These are phyloP conservation scores for Penicillium psychrosexuale DNA, from an alignment of 2,329 filamentous ascomycete genomes.

Conservation along the genomic window DNA sequence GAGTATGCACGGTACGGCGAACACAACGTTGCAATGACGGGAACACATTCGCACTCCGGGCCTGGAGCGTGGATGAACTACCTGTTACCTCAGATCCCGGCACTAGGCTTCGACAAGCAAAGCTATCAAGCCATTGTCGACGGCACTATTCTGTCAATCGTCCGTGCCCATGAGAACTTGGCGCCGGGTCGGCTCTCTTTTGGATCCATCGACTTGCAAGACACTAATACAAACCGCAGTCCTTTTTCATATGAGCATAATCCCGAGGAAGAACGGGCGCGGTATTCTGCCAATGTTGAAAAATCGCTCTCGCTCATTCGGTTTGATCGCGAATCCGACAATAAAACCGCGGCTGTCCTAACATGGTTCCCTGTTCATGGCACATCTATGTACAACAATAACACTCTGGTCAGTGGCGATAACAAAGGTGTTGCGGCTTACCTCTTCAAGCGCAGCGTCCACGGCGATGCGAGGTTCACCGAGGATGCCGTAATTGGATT, in stretches of 20 bases:
- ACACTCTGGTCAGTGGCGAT: slow-evolving; percentile 86
- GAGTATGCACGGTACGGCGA: slow-evolving; percentile 73
- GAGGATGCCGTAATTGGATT: slow-evolving; percentile 83
- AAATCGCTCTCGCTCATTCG: slow-evolving; percentile 77
- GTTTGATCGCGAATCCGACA: slow-evolving; percentile 70
- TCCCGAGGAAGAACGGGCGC: slow-evolving; percentile 68
- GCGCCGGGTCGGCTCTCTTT: slow-evolving; percentile 67
- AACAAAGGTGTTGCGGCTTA: slow-evolving; percentile 93
- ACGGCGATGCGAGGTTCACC: slow-evolving; percentile 53
- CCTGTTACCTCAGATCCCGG: slow-evolving; percentile 85
- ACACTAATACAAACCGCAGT: slow-evolving; percentile 86
- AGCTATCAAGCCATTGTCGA: slow-evolving; percentile 88
- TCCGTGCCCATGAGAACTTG: slow-evolving; percentile 71
- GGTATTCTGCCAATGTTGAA: slow-evolving; percentile 65
- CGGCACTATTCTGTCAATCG: slow-evolving; percentile 76
- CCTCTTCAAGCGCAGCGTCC: slow-evolving; percentile 71
- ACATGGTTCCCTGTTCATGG: slow-evolving; percentile 94
- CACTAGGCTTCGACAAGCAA: slow-evolving; percentile 77
- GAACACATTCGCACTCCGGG: slow-evolving; percentile 89
- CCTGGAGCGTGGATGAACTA: slow-evolving; percentile 95
- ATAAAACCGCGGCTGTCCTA: slow-evolving; percentile 73
- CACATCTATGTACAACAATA: slow-evolving; percentile 86
- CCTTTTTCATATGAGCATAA: slow-evolving; percentile 86
- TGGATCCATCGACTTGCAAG: slow-evolving; percentile 65
- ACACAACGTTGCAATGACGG: slow-evolving; percentile 82